Evolutionary conservation across 225 moss, liverwort and hornwort species (phyloP).

Genomic region (Anthoceros angustus): DNA sequence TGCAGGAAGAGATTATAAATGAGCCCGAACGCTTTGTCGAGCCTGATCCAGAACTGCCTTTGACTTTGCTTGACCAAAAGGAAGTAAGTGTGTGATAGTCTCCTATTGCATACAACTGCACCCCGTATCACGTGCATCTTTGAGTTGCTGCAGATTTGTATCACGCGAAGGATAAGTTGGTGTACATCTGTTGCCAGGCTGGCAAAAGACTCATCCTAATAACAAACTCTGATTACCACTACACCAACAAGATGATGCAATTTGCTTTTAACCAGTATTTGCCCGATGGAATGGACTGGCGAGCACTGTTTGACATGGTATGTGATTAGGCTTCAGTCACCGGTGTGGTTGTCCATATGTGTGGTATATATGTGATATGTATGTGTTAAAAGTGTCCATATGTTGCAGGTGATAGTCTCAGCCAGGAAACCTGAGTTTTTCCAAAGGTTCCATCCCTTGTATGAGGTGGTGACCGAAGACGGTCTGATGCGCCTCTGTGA

Average conservation of each 20-base stretch:
- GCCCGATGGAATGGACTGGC: constrained; percentile 65
- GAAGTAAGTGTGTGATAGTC: constrained; percentile 27
- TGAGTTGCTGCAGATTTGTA: background rate
- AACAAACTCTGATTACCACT: constrained; percentile 81
- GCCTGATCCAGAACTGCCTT: constrained; percentile 64
- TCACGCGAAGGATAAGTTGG: background rate
- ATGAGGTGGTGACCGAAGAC: constrained; percentile 75
- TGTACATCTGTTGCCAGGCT: constrained; percentile 30
- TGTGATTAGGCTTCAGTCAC: background rate
- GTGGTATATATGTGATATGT: background rate
- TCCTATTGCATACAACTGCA: background rate
- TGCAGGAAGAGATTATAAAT: constrained; percentile 80
- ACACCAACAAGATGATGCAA: constrained; percentile 89
- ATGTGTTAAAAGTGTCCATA: constrained; percentile 1
- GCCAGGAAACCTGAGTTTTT: constrained; percentile 86
- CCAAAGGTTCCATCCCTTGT: constrained; percentile 69
- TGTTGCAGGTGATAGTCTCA: constrained; percentile 70
- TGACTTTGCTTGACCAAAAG: constrained; percentile 75
- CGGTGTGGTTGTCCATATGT: too few species aligned
- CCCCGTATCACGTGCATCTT: background rate
- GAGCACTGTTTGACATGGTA: constrained; percentile 84
- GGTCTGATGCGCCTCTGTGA: constrained; percentile 87
- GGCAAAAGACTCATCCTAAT: constrained; percentile 74
- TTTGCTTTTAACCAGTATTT: constrained; percentile 80
- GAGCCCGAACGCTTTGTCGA: constrained; percentile 70